Percentiles rank a stretch among this genome's conserved stretches.
phyloP scores from a whole-genome alignment of 2,329 filamentous ascomycete species.

The Ophiobolus disseminans region DNA sequence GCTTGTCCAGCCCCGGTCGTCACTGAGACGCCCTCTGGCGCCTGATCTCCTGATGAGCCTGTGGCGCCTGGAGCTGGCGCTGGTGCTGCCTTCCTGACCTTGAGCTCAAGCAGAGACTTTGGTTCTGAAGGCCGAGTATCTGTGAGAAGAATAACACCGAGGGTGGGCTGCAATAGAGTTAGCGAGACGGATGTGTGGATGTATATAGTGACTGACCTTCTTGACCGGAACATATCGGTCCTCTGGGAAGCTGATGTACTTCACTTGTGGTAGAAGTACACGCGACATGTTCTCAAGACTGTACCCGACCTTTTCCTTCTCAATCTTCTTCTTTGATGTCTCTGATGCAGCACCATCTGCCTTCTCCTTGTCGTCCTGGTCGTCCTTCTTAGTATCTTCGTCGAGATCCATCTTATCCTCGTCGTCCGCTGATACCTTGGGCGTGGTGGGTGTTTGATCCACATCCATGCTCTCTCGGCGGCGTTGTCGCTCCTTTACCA shows the following conservation, averaged over 20 bases:
- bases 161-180: constrained; percentile 73
- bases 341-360: constrained; percentile 61
- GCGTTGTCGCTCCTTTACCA: constrained; percentile 91
- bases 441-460: constrained; percentile 77
- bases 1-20: constrained; percentile 70
- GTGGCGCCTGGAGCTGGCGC: constrained; percentile 54
- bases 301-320: constrained; percentile 97
- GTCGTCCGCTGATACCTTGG: constrained; percentile 66
- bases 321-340: constrained; percentile 82
- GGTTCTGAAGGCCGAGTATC: constrained; percentile 81
- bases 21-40: constrained; percentile 62
- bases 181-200: constrained; percentile 10
- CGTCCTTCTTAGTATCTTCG: constrained; percentile 55
- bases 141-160: constrained; percentile 88
- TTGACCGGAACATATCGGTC: constrained; percentile 93
- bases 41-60: constrained; percentile 43
- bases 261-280: constrained; percentile 89
- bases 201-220: constrained; percentile 66
- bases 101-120: constrained; percentile 86
- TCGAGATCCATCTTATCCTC: constrained; percentile 84
- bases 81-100: constrained; percentile 77
- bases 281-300: constrained; percentile 97
- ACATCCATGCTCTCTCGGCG: constrained; percentile 95
- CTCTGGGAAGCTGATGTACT: constrained; percentile 91
- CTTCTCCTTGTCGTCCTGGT: constrained; percentile 50